These are phyloP conservation scores for Angomonas ambiguus DNA, from an alignment of 208 protist genomes.

Conservation along the genomic window DNA sequence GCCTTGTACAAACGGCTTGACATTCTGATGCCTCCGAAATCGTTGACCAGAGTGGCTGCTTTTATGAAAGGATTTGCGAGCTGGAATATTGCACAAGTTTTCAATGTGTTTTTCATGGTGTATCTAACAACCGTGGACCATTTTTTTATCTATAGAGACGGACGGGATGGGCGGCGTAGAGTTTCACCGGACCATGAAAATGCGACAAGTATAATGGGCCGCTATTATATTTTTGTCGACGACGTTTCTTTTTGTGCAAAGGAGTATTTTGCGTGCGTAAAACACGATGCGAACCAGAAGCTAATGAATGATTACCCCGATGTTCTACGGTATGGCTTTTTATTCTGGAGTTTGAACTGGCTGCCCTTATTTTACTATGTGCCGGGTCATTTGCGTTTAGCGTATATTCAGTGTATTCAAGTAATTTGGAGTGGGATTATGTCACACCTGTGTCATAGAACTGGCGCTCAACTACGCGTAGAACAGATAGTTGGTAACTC, in stretches of 20 bases:
- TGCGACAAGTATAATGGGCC: slow-evolving; percentile 30
- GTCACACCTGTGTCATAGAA: slow-evolving; percentile 66
- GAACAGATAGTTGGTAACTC: neutral
- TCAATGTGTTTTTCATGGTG: slow-evolving; percentile 56
- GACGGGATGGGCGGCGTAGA: slow-evolving; percentile 47
- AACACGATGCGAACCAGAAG: slow-evolving; percentile 33
- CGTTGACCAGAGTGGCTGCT: slow-evolving; percentile 45
- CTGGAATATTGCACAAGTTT: slow-evolving; percentile 51
- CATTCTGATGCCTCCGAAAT: slow-evolving; percentile 25
- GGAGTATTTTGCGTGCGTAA: slow-evolving; percentile 51
- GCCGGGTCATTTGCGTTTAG: slow-evolving; percentile 61
- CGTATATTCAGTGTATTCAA: slow-evolving; percentile 55
- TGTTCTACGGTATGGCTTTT: slow-evolving; percentile 53
- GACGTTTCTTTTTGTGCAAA: slow-evolving; percentile 45
- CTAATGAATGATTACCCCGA: slow-evolving; percentile 64
- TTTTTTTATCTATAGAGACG: slow-evolving; percentile 74
- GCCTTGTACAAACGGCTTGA: slow-evolving; percentile 51
- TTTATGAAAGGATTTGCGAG: slow-evolving; percentile 69
- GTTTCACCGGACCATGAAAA: slow-evolving; percentile 24
- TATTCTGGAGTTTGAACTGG: slow-evolving; percentile 78
- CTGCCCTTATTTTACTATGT: slow-evolving; percentile 85
- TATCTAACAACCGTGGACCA: slow-evolving; percentile 70
- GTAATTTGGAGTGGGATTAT: slow-evolving; percentile 77
- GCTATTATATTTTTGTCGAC: slow-evolving; percentile 51
- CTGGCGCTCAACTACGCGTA: slow-evolving; percentile 10